Evolutionary conservation across 169 alveolate genomes (phyloP).

Genomic region (Toxoplasma gondii): DNA sequence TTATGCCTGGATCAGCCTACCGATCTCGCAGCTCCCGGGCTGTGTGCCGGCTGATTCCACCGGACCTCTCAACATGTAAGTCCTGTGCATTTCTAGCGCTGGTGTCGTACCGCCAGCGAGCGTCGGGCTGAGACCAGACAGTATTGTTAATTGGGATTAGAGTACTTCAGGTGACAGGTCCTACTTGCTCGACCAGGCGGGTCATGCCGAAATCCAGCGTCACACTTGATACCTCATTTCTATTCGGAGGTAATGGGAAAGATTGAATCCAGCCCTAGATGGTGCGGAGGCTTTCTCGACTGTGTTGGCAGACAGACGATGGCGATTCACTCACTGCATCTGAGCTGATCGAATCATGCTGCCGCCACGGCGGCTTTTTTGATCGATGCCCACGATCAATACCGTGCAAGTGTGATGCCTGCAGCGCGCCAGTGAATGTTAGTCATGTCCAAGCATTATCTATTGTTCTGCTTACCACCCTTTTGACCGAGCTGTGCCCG

Average conservation of each 20-base stretch:
- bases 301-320: background rate
- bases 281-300: background rate
- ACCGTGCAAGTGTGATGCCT: background rate
- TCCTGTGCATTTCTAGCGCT: background rate
- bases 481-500: background rate
- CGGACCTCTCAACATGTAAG: background rate
- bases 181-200: background rate
- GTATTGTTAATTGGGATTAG: background rate
- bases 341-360: background rate
- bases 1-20: background rate
- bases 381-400: background rate
- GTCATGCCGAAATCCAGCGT: background rate
- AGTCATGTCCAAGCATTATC: background rate
- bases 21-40: background rate
- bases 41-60: background rate
- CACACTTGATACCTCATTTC: background rate
- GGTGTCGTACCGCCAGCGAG: background rate
- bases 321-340: background rate
- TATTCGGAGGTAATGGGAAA: no score
- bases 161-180: background rate
- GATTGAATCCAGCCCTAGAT: background rate
- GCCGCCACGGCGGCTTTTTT: background rate
- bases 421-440: background rate
- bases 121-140: background rate
- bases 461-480: background rate